Percentiles rank a stretch among this genome's conserved stretches.
Evolutionary conservation across 345 rosid genomes (phyloP).

Genomic region (Acer campestre): DNA sequence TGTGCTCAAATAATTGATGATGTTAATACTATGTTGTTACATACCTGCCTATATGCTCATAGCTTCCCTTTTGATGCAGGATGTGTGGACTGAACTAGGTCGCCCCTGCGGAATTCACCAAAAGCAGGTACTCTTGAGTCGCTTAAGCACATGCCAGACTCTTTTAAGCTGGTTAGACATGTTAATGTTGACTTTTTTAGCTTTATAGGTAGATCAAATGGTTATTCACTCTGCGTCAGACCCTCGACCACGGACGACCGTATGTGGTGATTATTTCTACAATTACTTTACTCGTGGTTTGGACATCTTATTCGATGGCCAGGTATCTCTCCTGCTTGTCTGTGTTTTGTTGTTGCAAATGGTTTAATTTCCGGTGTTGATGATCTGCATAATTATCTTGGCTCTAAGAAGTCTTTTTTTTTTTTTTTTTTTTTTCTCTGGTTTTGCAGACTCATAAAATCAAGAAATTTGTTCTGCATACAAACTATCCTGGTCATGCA

Average conservation of each 20-base stretch:
- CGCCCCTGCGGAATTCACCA: constrained; percentile 98
- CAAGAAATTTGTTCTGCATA: constrained; percentile 93
- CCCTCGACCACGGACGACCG: constrained; percentile 77
- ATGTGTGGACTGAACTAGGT: constrained; percentile 97
- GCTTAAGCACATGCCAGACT: not conserved
- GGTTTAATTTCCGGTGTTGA: not conserved
- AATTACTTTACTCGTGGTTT: constrained; percentile 94
- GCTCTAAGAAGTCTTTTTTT: constrained; percentile 13
- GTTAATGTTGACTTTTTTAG: constrained; percentile 24
- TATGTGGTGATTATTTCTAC: constrained; percentile 95
- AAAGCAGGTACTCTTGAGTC: constrained; percentile 65
- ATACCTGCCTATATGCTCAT: constrained; percentile 7
- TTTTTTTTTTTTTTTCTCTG: constrained; percentile 16
- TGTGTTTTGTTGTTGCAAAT: not conserved
- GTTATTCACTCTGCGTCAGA: constrained; percentile 94
- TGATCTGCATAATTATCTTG: constrained; percentile 5
- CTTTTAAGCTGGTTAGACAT: not conserved
- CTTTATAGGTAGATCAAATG: constrained; percentile 91
- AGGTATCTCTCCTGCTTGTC: constrained; percentile 46
- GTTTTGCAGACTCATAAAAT: constrained; percentile 80
- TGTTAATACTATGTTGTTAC: not conserved
- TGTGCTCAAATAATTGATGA: not conserved
- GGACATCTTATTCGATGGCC: constrained; percentile 95
- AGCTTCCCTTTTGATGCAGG: constrained; percentile 49
- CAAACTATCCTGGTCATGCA: constrained; percentile 97